Conservation (phyloP, 495 filamentous ascomycete genomes). For the Elasticomyces elasticus region DNA sequence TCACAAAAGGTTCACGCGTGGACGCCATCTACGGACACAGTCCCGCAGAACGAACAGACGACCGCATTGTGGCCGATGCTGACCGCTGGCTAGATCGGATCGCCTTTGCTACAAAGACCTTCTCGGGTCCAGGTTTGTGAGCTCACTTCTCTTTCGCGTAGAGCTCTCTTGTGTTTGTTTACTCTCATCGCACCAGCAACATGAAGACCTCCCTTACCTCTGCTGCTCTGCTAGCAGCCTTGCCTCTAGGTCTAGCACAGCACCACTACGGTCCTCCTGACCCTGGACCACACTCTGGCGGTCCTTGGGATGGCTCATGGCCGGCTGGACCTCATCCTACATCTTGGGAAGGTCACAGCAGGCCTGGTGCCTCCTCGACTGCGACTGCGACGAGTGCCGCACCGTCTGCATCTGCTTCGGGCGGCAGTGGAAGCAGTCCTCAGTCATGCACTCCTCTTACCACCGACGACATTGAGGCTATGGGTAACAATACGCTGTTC, state of each 20-base stretch:
- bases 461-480: conserved; percentile 18
- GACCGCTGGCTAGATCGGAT: not conserved
- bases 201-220: conserved; percentile 1
- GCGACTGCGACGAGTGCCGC: not conserved
- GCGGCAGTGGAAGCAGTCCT: not conserved
- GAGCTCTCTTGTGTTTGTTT: not conserved
- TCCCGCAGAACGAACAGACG: no score
- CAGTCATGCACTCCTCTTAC: conserved; percentile 16
- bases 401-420: not conserved
- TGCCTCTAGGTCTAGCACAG: conserved; percentile 3
- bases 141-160: not conserved
- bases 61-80: not conserved
- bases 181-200: not conserved
- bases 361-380: not conserved
- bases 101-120: no score
- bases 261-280: not conserved
- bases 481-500: conserved; percentile 34
- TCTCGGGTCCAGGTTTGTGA: not conserved
- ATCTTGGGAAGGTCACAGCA: not conserved
- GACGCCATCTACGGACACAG: not conserved
- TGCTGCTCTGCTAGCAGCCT: not conserved
- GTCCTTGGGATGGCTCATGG: not conserved
- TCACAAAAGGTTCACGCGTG: not conserved
- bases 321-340: not conserved
- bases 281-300: not conserved